Percentiles rank a stretch among this genome's conserved stretches.
phyloP scores from a whole-genome alignment of 805 yeast genomes.

The Groenewaldozyma tartarivorans region DNA sequence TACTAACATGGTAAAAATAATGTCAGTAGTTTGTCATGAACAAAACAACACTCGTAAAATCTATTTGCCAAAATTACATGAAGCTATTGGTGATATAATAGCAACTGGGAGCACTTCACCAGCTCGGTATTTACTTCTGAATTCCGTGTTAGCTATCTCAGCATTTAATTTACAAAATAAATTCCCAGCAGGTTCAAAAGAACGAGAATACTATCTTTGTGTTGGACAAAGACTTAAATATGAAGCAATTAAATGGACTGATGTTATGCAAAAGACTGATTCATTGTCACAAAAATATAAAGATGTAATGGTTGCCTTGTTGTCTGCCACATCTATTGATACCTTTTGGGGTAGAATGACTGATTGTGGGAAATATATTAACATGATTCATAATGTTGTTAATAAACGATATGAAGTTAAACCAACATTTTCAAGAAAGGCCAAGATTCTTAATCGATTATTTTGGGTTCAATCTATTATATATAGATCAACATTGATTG shows the following conservation, averaged over 20 bases:
- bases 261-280: constrained; percentile 43
- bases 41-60: constrained; percentile 84
- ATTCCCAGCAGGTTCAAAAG: constrained; percentile 54
- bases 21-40: constrained; percentile 61
- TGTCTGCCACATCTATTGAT: constrained; percentile 82
- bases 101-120: constrained; percentile 65
- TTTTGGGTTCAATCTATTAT: constrained; percentile 65
- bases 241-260: constrained; percentile 63
- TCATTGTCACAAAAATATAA: constrained; percentile 60
- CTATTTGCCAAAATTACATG: constrained; percentile 74
- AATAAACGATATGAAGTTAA: constrained; percentile 57
- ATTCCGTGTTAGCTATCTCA: constrained; percentile 71
- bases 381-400: constrained; percentile 68
- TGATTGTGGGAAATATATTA: constrained; percentile 66
- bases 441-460: constrained; percentile 66
- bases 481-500: constrained; percentile 62
- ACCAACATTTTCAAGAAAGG: constrained; percentile 63
- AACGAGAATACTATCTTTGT: constrained; percentile 60
- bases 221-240: constrained; percentile 65
- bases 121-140: constrained; percentile 67
- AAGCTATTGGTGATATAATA: constrained; percentile 73
- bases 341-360: constrained; percentile 88
- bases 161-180: constrained; percentile 74
- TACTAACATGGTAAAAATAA: constrained; percentile 66
- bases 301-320: constrained; percentile 71